Conservation (phyloP, 2,329 filamentous ascomycete species). For the Fusarium ambrosium region DNA sequence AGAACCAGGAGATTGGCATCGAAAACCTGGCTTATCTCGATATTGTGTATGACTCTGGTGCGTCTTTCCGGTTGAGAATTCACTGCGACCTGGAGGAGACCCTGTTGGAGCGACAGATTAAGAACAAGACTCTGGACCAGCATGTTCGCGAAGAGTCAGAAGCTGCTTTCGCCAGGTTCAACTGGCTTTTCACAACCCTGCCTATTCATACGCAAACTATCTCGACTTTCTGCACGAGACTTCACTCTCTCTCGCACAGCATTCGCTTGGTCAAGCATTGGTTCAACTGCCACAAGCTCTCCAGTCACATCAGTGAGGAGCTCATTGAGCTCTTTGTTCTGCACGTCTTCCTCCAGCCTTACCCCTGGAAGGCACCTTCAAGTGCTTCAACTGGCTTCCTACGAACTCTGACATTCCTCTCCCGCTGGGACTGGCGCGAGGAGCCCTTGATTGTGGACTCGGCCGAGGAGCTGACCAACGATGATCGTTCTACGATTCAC, state of each 20-base stretch:
- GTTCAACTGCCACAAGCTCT: constrained; percentile 87
- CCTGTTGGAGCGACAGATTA: constrained; percentile 82
- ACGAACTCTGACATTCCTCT: constrained; percentile 82
- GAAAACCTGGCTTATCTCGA: constrained; percentile 88
- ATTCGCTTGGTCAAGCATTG: constrained; percentile 90
- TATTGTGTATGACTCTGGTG: constrained; percentile 78
- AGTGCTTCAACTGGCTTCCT: constrained; percentile 85
- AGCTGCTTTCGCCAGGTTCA: constrained; percentile 77
- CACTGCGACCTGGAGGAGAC: constrained; percentile 89
- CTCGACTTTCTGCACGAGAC: constrained; percentile 82
- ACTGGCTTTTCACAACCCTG: constrained; percentile 77
- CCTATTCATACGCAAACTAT: constrained; percentile 88
- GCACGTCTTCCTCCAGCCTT: constrained; percentile 82
- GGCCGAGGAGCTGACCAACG: constrained; percentile 71
- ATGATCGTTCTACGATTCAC: constrained; percentile 72
- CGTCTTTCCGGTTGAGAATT: constrained; percentile 86
- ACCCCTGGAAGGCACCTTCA: constrained; percentile 84
- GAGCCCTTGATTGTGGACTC: constrained; percentile 84
- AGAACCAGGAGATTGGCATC: constrained; percentile 77
- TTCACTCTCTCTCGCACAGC: constrained; percentile 82
- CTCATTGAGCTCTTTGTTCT: constrained; percentile 87
- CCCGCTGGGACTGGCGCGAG: constrained; percentile 91
- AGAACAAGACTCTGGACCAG: constrained; percentile 77
- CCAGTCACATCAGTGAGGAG: constrained; percentile 81
- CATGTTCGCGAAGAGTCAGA: constrained; percentile 77